Base-by-base conservation (phyloP, 2,329 filamentous ascomycete species). In the Fusarium denticulatum region DNA sequence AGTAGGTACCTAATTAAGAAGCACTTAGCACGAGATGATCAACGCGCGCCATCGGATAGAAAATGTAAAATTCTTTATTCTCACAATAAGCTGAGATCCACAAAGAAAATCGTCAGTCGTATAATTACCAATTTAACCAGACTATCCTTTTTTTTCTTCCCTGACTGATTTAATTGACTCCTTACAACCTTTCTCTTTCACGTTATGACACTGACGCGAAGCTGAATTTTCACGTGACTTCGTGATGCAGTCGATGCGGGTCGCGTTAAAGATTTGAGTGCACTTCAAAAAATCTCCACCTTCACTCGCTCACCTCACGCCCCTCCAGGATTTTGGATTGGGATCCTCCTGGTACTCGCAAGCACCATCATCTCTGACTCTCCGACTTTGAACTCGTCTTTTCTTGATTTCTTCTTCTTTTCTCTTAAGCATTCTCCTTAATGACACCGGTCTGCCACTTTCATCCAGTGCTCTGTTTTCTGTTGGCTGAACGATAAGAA, bases 181-280 rank as follows among this genome's bases (percentile, higher is more conserved):
- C 42, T 46, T 46, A 9, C 26, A 6, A 16, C 22, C 45, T 47
- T 26, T 47, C 20, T 37, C 14, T 40, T 30, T 26, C 18, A 28
- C 40, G 22, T 10, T 16, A 32, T 22, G 37, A n/a, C 56, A 39
- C 42, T 59, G 30, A 71, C 64, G 72, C 64, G 59, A 15, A 39
- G 50, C 42, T 50, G 32, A 4, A 5, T 9, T 2, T 9, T 6
- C 77, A 79, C 77, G 77, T 79, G 77, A 79, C 50, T 71, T 74
- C 77, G 77, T 67, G 77, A 77, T 69, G 56, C 61, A 53, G 39
- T 52, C 70, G 62, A 50, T 59, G 62, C 63, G 63, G 64, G 65
- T 71, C 56, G 76, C 72, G 72, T 74, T 69, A 69, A 34, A 47
- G 58, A 69, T 55, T 47, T 57, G 37, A 37, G 64, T 37, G 28